These are phyloP conservation scores for Chaetomium fimeti DNA, from an alignment of 495 filamentous ascomycete genomes.

Conservation along the genomic window DNA sequence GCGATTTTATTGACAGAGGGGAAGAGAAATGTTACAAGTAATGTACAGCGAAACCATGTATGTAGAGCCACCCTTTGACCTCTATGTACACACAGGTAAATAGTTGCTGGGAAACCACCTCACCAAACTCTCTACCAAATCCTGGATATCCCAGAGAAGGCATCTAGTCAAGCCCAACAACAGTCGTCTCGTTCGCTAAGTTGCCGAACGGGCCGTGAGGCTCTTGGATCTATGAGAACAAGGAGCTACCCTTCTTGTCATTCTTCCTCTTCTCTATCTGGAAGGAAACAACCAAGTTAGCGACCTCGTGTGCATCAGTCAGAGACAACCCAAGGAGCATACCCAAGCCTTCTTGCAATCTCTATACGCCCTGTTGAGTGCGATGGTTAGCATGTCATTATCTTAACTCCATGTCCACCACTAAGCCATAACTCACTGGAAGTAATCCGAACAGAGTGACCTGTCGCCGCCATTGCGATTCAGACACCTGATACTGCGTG, in stretches of 20 bases:
- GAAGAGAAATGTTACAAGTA: neutral
- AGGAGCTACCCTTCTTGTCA: constrained; percentile 38
- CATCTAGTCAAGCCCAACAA: neutral
- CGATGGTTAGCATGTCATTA: constrained; percentile 25
- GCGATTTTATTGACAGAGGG: neutral
- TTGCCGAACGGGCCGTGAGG: neutral
- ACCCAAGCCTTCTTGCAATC: constrained; percentile 96
- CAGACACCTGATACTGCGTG: constrained; percentile 78
- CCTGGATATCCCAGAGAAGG: neutral
- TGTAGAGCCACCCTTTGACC: neutral
- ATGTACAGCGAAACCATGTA: neutral
- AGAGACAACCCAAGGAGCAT: constrained; percentile 33
- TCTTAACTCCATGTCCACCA: neutral
- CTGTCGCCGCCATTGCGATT: constrained; percentile 80
- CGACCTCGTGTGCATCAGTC: neutral
- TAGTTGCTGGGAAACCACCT: too few relatives aligned
- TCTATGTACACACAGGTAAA: too few relatives aligned
- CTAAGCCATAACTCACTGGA: constrained; percentile 63
- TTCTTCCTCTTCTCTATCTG: constrained; percentile 54
- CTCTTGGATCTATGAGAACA: neutral
- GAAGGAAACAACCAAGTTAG: neutral
- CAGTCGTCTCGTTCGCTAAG: neutral
- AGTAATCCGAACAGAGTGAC: constrained; percentile 89
- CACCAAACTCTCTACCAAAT: too few relatives aligned
- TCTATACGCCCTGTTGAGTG: constrained; percentile 69